Evolutionary conservation across 495 filamentous ascomycete species (phyloP).

Genomic region (Neurospora terricola): DNA sequence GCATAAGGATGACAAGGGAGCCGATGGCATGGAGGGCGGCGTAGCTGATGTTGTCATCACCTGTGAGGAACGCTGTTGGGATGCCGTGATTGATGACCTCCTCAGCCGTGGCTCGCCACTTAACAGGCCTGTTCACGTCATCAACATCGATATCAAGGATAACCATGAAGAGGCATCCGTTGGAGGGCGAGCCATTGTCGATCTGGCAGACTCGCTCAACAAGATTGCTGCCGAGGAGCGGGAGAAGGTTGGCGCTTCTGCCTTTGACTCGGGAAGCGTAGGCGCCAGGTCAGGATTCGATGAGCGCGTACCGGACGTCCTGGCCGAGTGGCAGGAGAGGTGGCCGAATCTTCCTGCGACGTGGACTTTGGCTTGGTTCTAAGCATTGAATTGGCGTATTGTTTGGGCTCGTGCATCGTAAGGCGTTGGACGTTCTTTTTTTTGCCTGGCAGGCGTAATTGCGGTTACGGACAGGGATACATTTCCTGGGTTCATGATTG

Average conservation of each 20-base stretch:
- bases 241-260: slow-evolving; percentile 45
- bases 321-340: slow-evolving; percentile 92
- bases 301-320: slow-evolving; percentile 82
- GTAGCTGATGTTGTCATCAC: slow-evolving; percentile 93
- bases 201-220: slow-evolving; percentile 80
- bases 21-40: slow-evolving; percentile 74
- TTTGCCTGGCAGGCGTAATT: background rate
- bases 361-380: slow-evolving; percentile 97
- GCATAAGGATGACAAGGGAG: slow-evolving; percentile 53
- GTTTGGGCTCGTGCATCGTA: background rate
- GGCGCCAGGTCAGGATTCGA: slow-evolving; percentile 71
- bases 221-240: slow-evolving; percentile 71
- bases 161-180: slow-evolving; percentile 94
- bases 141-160: slow-evolving; percentile 97
- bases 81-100: slow-evolving; percentile 93
- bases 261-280: slow-evolving; percentile 59
- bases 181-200: slow-evolving; percentile 85
- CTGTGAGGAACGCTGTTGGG: slow-evolving; percentile 97
- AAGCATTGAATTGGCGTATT: slow-evolving; percentile 11
- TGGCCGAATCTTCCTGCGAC: slow-evolving; percentile 84
- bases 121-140: slow-evolving; percentile 89
- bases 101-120: slow-evolving; percentile 70
- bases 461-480: background rate
- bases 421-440: background rate
- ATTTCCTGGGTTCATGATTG: background rate